Evolutionary conservation across 176 grass and related monocot species (phyloP).

Genomic region (Dendrocalamus sinicus): DNA sequence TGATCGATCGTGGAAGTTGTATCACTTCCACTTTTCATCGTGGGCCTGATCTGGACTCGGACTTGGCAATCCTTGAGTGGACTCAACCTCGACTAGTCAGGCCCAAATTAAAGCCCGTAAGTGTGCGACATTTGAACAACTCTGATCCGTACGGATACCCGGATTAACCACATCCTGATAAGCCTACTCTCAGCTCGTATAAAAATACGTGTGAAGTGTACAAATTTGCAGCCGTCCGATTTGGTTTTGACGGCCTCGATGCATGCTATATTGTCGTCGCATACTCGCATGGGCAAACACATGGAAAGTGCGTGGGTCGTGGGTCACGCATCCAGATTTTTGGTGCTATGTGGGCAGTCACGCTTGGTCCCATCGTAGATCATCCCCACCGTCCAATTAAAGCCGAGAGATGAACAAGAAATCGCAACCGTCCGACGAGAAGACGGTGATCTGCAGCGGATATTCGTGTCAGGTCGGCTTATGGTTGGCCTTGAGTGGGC

Average conservation of each 20-base stretch:
- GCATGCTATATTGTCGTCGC: not conserved
- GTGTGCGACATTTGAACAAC: not conserved
- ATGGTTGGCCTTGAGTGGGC: conserved; percentile 26
- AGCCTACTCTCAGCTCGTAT: not conserved
- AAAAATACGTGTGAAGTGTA: not conserved
- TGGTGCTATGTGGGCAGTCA: conserved; percentile 15
- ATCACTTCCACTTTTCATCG: not conserved
- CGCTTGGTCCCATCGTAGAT: not conserved
- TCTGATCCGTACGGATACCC: not conserved
- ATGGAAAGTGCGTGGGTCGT: not conserved
- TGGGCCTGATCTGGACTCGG: not conserved
- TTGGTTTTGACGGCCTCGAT: not conserved
- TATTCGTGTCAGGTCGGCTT: conserved; percentile 27
- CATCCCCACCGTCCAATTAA: not conserved
- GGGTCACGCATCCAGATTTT: conserved; percentile 1
- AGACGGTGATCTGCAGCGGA: conserved; percentile 8
- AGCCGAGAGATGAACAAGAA: not conserved
- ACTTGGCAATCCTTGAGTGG: not conserved
- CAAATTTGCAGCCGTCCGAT: conserved; percentile 16
- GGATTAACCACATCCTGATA: not conserved
- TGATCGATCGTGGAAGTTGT: not conserved
- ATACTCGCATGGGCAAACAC: too few relatives aligned
- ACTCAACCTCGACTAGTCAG: not conserved
- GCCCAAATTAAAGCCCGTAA: not conserved
- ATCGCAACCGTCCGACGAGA: not conserved